Base-by-base conservation (phyloP, 208 protist species). In the Leptomonas seymouri region DNA sequence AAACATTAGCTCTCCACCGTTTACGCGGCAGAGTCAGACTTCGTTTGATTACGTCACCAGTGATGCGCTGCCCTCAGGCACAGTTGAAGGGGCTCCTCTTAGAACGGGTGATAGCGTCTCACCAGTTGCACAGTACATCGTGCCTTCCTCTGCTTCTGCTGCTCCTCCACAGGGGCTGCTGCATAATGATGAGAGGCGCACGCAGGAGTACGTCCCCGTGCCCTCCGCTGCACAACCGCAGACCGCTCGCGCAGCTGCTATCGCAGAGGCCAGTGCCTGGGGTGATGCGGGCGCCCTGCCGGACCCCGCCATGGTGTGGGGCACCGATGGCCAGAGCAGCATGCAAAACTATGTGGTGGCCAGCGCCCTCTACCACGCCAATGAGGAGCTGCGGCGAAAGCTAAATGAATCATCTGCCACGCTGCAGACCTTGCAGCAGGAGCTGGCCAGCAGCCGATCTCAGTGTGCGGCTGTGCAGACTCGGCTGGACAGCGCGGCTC, bases 241-340 rank as follows among this genome's bases (percentile, higher is more conserved):
- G 45, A 68, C 53, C 12, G 72, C 74, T n/a, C 73, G 74, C 11
- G 69, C 75, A 9, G 75, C 68, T 20, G 68, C 74, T 15, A 65
- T 88, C 50, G 51, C 57, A 16, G 70, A 63, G 28, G 83, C 67
- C 21, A 65, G 67, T 51, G 67, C 78, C 48, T 86, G 70, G 87
- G 78, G 74, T 27, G 74, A 66, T n/a, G 56, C 63, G 6, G 59
- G 31, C 6, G 28, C 63, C 30, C 77, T 89, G 39, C 92, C 92
- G 1, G 92, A 97, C 65, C 92, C 90, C 0, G 76, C 85, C 1
- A 90, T 97, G 86, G 81, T 97, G 44, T 97, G 92, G 90, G 92
- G 92, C 14, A 85, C 84, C 39, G 92, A 97, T 61, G 58, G 59
- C 15, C 71, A 67, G 39, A 84, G 81, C 55, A 91, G 82, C 60